Evolutionary conservation across 352 stramenopile species (phyloP).

Genomic region (Pythium dissotocum): DNA sequence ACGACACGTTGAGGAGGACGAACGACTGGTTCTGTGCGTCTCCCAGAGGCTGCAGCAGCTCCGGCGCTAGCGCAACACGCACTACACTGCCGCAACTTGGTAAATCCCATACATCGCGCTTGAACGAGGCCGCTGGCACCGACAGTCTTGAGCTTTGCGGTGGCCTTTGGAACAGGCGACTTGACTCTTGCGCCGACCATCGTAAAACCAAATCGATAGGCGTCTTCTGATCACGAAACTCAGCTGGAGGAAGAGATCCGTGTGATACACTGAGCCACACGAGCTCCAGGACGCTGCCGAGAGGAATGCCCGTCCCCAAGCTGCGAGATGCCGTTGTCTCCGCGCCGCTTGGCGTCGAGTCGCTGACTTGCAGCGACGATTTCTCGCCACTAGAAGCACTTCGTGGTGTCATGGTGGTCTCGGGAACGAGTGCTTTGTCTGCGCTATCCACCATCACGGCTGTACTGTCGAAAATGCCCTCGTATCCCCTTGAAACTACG

Average conservation of each 20-base stretch:
- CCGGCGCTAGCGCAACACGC: conserved; percentile 8
- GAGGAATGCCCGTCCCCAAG: not conserved
- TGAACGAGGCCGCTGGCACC: not conserved
- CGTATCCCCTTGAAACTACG: not conserved
- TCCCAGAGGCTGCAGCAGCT: not conserved
- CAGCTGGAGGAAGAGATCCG: no score
- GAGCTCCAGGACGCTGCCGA: conserved; percentile 17
- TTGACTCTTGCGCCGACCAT: not conserved
- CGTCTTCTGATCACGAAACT: not conserved
- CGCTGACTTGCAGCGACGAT: not conserved
- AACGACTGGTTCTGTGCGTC: not conserved
- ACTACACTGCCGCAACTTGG: not conserved
- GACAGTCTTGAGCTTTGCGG: not conserved
- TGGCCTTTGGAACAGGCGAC: not conserved
- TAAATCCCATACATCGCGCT: conserved; percentile 5
- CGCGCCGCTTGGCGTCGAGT: not conserved
- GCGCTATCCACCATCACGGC: not conserved
- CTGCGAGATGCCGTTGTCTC: not conserved
- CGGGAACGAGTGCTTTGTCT: not conserved
- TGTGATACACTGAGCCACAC: not conserved
- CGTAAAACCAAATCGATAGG: conserved; percentile 11
- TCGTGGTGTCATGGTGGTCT: conserved; percentile 10
- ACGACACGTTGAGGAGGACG: conserved; percentile 11
- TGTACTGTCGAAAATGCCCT: not conserved
- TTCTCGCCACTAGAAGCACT: not conserved